Evolutionary conservation across 1,284 basidiomycete species (phyloP).

Genomic region (Inonotus obliquus): DNA sequence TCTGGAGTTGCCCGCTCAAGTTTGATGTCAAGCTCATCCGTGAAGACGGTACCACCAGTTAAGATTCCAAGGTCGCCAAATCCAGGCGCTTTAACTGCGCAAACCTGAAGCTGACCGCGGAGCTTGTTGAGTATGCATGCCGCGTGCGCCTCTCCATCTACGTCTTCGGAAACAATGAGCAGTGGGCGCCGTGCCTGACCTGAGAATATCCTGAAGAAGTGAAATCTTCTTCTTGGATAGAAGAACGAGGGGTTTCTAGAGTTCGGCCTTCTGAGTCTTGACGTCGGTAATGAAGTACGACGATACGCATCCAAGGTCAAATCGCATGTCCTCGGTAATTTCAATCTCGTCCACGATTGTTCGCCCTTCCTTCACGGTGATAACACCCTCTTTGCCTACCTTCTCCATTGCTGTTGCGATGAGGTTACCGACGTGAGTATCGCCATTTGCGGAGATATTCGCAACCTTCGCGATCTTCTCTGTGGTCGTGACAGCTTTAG

Average conservation of each 20-base stretch:
- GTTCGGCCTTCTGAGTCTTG: slow-evolving; percentile 95
- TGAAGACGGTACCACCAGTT: slow-evolving; percentile 96
- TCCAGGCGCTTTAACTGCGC: slow-evolving; percentile 94
- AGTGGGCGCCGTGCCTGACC: slow-evolving; percentile 90
- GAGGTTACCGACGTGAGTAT: slow-evolving; percentile 89
- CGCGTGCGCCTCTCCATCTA: slow-evolving; percentile 96
- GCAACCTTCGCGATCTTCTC: slow-evolving; percentile 98
- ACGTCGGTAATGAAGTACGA: slow-evolving; percentile 99
- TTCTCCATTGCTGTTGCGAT: slow-evolving; percentile 99
- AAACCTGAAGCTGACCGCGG: slow-evolving; percentile 91
- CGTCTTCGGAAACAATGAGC: slow-evolving; percentile 94
- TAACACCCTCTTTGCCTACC: slow-evolving; percentile 99
- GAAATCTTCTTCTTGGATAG: slow-evolving; percentile 99
- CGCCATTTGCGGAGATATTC: slow-evolving; percentile 98
- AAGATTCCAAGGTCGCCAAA: slow-evolving; percentile 98
- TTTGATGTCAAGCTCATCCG: slow-evolving; percentile 97
- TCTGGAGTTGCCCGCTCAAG: slow-evolving; percentile 89
- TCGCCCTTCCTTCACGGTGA: slow-evolving; percentile 98
- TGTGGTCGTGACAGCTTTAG: slow-evolving; percentile 93
- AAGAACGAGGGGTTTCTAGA: slow-evolving; percentile 94
- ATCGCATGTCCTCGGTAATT: slow-evolving; percentile 99
- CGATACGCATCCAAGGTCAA: slow-evolving; percentile 98
- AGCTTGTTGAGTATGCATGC: slow-evolving; percentile 99
- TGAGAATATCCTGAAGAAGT: slow-evolving; percentile 87
- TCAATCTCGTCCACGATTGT: slow-evolving; percentile 99